Conservation (phyloP, 148 eudicot species). For the Fagopyrum homotropicum region DNA sequence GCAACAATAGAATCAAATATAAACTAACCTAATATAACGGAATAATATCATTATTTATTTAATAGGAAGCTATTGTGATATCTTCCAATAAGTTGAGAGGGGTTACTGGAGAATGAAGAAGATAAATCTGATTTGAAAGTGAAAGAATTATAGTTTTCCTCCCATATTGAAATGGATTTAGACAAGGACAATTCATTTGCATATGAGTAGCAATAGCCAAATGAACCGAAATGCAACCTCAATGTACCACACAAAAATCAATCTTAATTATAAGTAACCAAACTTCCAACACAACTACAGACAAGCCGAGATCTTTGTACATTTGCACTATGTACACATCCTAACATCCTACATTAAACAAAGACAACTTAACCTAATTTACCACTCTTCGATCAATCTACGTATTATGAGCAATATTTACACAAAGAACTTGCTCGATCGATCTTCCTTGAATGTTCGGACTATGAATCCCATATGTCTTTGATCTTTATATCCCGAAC, state of each 20-base stretch:
- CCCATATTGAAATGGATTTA: too few species aligned
- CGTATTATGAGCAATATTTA: too few species aligned
- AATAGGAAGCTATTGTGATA: too few species aligned
- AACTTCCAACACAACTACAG: neutral
- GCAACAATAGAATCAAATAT: too few species aligned
- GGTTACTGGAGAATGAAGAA: too few species aligned
- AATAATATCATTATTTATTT: too few species aligned
- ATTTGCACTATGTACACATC: neutral
- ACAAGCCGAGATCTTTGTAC: neutral
- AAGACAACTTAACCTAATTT: neutral
- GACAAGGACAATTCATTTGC: too few species aligned
- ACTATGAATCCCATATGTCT: too few species aligned
- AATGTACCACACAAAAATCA: neutral
- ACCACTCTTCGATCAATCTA: neutral
- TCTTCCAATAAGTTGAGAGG: too few species aligned
- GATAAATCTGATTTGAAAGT: neutral
- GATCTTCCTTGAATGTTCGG: neutral
- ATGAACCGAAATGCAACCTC: neutral
- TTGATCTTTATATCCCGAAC: too few species aligned
- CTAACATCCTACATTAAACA: neutral
- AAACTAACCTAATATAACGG: too few species aligned
- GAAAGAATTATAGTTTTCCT: neutral
- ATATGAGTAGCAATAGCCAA: too few species aligned
- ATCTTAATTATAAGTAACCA: neutral
- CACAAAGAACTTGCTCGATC: neutral